Conservation (phyloP, 345 rosid genomes). For the Raphanus raphanistrum region DNA sequence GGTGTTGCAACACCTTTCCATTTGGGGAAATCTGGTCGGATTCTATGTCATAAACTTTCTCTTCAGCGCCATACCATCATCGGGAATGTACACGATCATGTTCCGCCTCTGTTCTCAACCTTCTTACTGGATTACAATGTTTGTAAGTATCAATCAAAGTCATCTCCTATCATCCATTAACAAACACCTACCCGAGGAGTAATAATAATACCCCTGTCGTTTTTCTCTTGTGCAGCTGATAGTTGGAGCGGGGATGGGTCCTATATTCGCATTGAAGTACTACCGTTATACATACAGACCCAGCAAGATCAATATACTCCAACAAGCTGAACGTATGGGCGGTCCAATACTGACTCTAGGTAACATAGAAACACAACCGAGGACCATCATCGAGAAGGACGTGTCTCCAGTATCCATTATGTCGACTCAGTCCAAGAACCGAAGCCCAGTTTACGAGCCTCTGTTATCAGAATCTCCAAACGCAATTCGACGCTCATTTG, state of each 20-base stretch:
- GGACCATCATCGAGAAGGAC: slow-evolving; percentile 59
- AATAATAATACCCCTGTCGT: too few relatives aligned
- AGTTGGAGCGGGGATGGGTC: slow-evolving; percentile 90
- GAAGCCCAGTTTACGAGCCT: slow-evolving; percentile 84
- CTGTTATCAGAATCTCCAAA: slow-evolving; percentile 84
- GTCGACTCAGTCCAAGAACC: slow-evolving; percentile 58
- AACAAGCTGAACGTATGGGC: slow-evolving; percentile 87
- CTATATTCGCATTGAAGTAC: slow-evolving; percentile 79
- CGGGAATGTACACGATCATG: slow-evolving; percentile 95
- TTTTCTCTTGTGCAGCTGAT: slow-evolving; percentile 65
- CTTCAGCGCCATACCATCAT: slow-evolving; percentile 79
- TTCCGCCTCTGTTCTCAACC: slow-evolving; percentile 85
- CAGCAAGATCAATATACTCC: slow-evolving; percentile 88
- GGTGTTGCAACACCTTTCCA: slow-evolving; percentile 78
- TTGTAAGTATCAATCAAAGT: slow-evolving; percentile 50
- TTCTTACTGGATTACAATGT: slow-evolving; percentile 84
- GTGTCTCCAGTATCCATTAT: slow-evolving; percentile 59
- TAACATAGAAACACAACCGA: slow-evolving; percentile 70
- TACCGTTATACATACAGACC: slow-evolving; percentile 84
- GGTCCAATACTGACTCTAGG: slow-evolving; percentile 92
- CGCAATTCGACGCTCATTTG: slow-evolving; percentile 67
- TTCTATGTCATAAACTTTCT: slow-evolving; percentile 82
- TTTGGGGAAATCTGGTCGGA: slow-evolving; percentile 85
- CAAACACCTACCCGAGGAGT: background rate
- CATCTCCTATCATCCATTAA: background rate